Percentiles rank a stretch among this genome's conserved stretches.
Conservation (phyloP, 2,329 filamentous ascomycete species). For the Bertia moriformis region DNA sequence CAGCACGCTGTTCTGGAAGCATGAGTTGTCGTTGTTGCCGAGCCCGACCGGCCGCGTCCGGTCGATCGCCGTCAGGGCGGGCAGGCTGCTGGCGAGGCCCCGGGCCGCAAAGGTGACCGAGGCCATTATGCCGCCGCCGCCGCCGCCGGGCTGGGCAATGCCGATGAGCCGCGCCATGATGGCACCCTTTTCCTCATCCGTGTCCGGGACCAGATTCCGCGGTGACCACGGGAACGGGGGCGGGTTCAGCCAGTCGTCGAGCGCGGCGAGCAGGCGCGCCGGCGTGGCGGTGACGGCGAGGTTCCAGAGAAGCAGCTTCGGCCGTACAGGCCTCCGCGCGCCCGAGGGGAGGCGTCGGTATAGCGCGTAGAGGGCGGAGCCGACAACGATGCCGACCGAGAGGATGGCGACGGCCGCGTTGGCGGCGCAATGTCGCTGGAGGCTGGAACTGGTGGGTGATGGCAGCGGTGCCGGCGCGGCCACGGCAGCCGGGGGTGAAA, state of each 20-base stretch:
- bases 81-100: slow-evolving; percentile 36
- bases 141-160: slow-evolving; percentile 17
- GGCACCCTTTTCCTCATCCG: slow-evolving; percentile 53
- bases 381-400: too few relatives aligned
- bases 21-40: slow-evolving; percentile 87
- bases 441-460: too few relatives aligned
- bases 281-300: too few relatives aligned
- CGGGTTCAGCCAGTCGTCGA: slow-evolving; percentile 38
- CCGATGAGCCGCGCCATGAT: slow-evolving; percentile 47
- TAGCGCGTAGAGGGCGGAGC: too few relatives aligned
- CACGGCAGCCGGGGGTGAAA: too few relatives aligned
- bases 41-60: slow-evolving; percentile 48
- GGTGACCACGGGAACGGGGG: slow-evolving; percentile 21
- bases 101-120: slow-evolving; percentile 43
- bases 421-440: too few relatives aligned
- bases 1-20: slow-evolving; percentile 93
- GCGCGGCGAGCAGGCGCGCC: slow-evolving; percentile 35
- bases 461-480: too few relatives aligned
- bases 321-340: too few relatives aligned
- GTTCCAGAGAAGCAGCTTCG: slow-evolving; percentile 50
- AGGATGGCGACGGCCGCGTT: too few relatives aligned
- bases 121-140: slow-evolving; percentile 30
- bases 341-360: too few relatives aligned
- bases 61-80: slow-evolving; percentile 22
- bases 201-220: slow-evolving; percentile 34